Evolutionary conservation across 2,329 filamentous ascomycete species (phyloP), one percentile per base, ranked within the genome.

Genomic region (Bipolaris victoriae): DNA sequence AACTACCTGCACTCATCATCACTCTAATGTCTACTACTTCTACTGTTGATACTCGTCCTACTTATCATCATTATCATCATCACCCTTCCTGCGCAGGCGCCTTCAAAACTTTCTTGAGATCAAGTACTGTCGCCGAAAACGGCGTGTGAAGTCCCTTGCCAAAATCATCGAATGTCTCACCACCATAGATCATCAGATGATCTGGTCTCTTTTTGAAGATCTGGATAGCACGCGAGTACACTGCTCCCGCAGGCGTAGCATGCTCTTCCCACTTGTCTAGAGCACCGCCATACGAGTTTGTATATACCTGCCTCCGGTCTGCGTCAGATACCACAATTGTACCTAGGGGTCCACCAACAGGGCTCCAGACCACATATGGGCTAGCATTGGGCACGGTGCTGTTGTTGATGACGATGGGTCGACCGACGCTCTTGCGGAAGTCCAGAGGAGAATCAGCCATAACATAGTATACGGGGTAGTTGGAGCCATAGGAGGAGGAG

Each of bases 381-480:
- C 51, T 57, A 1, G 63, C 64, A 36, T 66, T 67, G 2, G 64
- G 63, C 16, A 29, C 26, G 26, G 55, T 60, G 2, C 22, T 49
- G 45, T 66, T 64, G 18, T 62, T 63, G 16, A 64, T 55, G 9
- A 66, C 58, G 24, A 68, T 62, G 5, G 63, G 63, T 2, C 33
- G 56, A 13, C 60, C 64, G 10, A 55, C 35, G 6, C 55, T 49
- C 9, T 60, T 53, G 37, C 57, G 53, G 33, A 68, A 68, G 10
- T 65, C 57, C 7, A 63, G 55, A 4, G 66, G 66, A 7, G 54
- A 59, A 35, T 64, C 62, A 5, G 65, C 63, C 40, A 68, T 55
- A 10, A 66, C 63, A 41, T 66, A 68, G 55, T 68, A 66, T 7
- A 66, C 60, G 11, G 65, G 65, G 49, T 63, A 68, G 52, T 62